A percentile compares a stretch with the other conserved stretches of the same genome.
These are phyloP conservation scores for Arthrobotrys sphaeroides DNA, from an alignment of 2,329 filamentous ascomycete genomes.

Conservation along the genomic window DNA sequence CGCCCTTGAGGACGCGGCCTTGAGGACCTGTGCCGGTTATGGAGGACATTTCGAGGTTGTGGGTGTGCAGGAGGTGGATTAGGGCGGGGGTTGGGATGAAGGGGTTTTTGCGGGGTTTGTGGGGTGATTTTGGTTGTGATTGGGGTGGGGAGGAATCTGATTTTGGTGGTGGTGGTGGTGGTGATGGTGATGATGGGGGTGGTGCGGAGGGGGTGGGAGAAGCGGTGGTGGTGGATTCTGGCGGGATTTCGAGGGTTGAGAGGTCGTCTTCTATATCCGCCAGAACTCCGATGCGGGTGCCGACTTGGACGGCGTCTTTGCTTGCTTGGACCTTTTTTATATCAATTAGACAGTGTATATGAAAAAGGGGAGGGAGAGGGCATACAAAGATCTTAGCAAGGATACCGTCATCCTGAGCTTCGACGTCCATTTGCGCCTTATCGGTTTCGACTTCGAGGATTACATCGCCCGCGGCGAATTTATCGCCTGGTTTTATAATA, in stretches of 20 bases:
- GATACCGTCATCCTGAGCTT: slow-evolving; percentile 88
- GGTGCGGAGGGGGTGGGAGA: slow-evolving; percentile 12
- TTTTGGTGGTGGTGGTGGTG: background rate
- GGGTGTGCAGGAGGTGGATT: slow-evolving; percentile 77
- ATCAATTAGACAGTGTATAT: slow-evolving; percentile 22
- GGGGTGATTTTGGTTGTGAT: background rate
- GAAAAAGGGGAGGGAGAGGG: background rate
- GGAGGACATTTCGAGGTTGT: slow-evolving; percentile 78
- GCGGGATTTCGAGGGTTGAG: slow-evolving; percentile 75
- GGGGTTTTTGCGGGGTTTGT: slow-evolving; percentile 64
- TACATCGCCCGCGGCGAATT: slow-evolving; percentile 83
- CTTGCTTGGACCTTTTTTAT: slow-evolving; percentile 63
- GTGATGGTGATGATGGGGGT: background rate
- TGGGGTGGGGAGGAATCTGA: background rate
- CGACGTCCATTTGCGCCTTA: slow-evolving; percentile 94
- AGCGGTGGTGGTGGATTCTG: slow-evolving; percentile 61
- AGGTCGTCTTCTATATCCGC: slow-evolving; percentile 85
- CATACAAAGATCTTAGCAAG: slow-evolving; percentile 79
- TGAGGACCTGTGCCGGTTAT: slow-evolving; percentile 89
- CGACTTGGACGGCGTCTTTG: slow-evolving; percentile 79
- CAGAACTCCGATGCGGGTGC: slow-evolving; percentile 81
- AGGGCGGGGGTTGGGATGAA: slow-evolving; percentile 69
- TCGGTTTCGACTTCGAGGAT: slow-evolving; percentile 92
- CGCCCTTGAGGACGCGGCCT: slow-evolving; percentile 90
- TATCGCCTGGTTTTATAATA: slow-evolving; percentile 68